Evolutionary conservation across 164 flowering plant species (phyloP).

Genomic region (Vitis rupestris): DNA sequence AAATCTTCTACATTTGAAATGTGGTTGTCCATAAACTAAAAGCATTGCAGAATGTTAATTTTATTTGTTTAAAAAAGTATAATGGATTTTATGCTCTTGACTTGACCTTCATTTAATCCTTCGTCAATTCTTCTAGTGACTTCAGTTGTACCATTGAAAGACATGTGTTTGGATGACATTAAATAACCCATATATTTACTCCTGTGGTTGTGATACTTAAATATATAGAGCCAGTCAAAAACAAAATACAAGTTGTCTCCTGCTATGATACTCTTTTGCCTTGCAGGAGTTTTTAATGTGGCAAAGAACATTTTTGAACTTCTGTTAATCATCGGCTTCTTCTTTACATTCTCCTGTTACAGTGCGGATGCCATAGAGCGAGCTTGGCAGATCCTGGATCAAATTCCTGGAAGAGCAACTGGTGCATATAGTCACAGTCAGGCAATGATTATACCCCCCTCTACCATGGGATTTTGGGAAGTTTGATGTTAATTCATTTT

Average conservation of each 20-base stretch:
- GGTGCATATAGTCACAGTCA: constrained; percentile 99
- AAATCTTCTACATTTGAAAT: neutral
- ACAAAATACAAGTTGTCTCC: no score
- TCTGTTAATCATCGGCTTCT: neutral
- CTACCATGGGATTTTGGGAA: neutral
- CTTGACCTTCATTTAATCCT: neutral
- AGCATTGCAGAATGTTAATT: no score
- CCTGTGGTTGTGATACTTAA: no score
- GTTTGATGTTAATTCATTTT: neutral
- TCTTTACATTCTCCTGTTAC: constrained; percentile 13
- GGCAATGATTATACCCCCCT: constrained; percentile 33
- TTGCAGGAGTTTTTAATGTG: neutral
- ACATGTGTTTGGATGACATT: no score
- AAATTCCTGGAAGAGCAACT: constrained; percentile 95
- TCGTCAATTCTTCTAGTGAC: no score
- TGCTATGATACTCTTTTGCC: neutral
- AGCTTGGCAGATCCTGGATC: constrained; percentile 88
- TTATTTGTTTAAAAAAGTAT: neutral
- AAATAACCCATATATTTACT: no score
- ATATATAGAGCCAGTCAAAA: no score
- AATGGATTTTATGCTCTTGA: neutral
- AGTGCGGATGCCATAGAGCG: constrained; percentile 89
- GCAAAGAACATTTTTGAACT: neutral
- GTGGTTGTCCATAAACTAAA: no score
- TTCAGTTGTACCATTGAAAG: no score